phyloP scores from a whole-genome alignment of 2,329 filamentous ascomycete species.

The Epichloe brachyelytri region DNA sequence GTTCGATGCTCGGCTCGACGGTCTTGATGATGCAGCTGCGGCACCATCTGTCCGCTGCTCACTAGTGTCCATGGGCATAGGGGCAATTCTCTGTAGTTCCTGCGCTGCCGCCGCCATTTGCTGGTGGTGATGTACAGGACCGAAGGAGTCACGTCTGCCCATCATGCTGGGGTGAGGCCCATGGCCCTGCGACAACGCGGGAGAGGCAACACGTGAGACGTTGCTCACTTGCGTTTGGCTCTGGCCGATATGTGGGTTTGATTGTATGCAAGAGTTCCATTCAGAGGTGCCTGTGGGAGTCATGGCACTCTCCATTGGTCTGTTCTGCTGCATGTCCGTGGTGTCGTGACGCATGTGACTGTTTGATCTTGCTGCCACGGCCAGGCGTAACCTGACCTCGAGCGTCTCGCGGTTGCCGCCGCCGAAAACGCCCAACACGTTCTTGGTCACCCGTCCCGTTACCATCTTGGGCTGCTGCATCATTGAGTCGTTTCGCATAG shows the following conservation, averaged over 20 bases:
- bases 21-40: slow-evolving; percentile 32
- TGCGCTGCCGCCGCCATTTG: slow-evolving; percentile 10
- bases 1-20: slow-evolving; percentile 47
- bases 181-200: slow-evolving; percentile 22
- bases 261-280: slow-evolving; percentile 67
- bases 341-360: slow-evolving; percentile 15
- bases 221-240: slow-evolving; percentile 11
- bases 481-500: slow-evolving; percentile 24
- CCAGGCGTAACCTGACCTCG: slow-evolving; percentile 82
- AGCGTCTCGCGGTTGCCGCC: slow-evolving; percentile 77
- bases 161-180: slow-evolving; percentile 6
- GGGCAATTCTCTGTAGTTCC: slow-evolving; percentile 23
- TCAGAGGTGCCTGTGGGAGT: slow-evolving; percentile 53
- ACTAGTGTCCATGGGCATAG: slow-evolving; percentile 17
- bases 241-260: slow-evolving; percentile 45
- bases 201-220: slow-evolving; percentile 23
- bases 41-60: slow-evolving; percentile 9
- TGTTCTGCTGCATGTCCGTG: slow-evolving; percentile 10
- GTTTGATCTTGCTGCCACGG: slow-evolving; percentile 53
- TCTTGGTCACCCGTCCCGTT: slow-evolving; percentile 82
- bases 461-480: slow-evolving; percentile 57
- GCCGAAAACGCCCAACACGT: slow-evolving; percentile 70
- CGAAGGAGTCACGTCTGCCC: slow-evolving; percentile 17
- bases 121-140: slow-evolving; percentile 9
- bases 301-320: slow-evolving; percentile 23